Evolutionary conservation across 2,329 filamentous ascomycete genomes (phyloP), one percentile per base, ranked within the genome.

Genomic region (Eutypella sp.): DNA sequence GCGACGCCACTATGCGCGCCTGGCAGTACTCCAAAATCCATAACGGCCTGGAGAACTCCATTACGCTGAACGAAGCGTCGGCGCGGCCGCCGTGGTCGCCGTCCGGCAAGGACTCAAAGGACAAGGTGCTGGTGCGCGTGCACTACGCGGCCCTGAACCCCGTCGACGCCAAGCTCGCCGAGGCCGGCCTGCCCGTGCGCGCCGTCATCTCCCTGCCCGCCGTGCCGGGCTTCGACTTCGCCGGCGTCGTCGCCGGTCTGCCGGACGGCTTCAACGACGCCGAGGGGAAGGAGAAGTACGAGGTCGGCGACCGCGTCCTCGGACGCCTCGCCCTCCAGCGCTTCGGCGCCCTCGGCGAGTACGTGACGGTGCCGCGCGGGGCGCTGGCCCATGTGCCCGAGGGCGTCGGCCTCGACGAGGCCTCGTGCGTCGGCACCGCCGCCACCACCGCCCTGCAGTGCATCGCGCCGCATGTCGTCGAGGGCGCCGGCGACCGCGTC

Each of bases 141-240:
- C 62, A 75, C 47, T 66, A 71, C 46, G 69, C 71, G 22, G 66
- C 74, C 20, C 58, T 85, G 51, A 86, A 85, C 58, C 81, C 81
- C 0, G 76, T 76, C 23, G 84, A 87, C 69, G 78, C 81, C 71
- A 86, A 86, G 61, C 52, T 78, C 2, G 69, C 77, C 9, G 81
- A 85, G 56, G 18, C 66, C 3, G 63, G 73, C 23, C 62, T 71
- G 0, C 45, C 76, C 5, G 60, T 61, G 2, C 64, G 67, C 4
- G 49, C 69, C 19, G 31, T 70, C 1, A 60, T 75, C 40, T 56
- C 62, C 20, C 61, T 59, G 5, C 71, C 73, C 1, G 73, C 71
- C 2, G 69, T 69, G 1, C 77, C 77, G 0, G 72, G 73, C 0
- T 65, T 74, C 56, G 75, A 79, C 59, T 77, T 74, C 47, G 74